Evolutionary conservation across 148 eudicot species (phyloP), one percentile per base, ranked within the genome.

Genomic region (Camellia japonica): DNA sequence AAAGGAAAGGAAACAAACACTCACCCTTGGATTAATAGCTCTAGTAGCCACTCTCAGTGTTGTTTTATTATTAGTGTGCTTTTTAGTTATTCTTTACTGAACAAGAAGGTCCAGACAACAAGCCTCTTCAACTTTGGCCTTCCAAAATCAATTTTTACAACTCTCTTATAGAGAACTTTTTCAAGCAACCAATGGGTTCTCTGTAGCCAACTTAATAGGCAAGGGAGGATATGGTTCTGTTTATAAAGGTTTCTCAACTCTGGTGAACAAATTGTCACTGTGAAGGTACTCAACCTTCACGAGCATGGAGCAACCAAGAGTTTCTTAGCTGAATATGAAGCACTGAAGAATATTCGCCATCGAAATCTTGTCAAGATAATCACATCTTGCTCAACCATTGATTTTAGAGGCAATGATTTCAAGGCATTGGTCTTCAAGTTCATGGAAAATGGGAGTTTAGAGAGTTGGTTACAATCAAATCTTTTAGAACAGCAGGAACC

Each of bases 381-480:
- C 71, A 64, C 79, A 65, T 20, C 71, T 46, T 64, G 61, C 79
- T 77, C 79, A 7, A 65, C 62, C 60, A 51, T 30, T 19, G 71
- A 51, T 51, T 65, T 11, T 6, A 77, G 16, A 52, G 79, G 71
- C 13, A 64, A 51, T 30, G 71, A 77, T 52, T 77, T 77, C 61
- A 77, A 77, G 47, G 79, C 72, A 19, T 51, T 77, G 79, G 71
- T 77, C n/a, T 65, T 77, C 6, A 62, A 77, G 59, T 77, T 77
- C 61, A 77, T 77, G 79, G 38, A 19, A 47, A 65, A 65, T 77
- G 71, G 79, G 79, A 77, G 71, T 51, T 30, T 77, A 47, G 79
- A 77, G 19, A 65, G 54, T 14, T 77, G 62, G 79, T 77, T 77
- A 16, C 79, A 77, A 10, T 6, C 69, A 76, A 20, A 43, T 63